phyloP scores from a whole-genome alignment of 495 filamentous ascomycete species.

The Neurospora sp. region DNA sequence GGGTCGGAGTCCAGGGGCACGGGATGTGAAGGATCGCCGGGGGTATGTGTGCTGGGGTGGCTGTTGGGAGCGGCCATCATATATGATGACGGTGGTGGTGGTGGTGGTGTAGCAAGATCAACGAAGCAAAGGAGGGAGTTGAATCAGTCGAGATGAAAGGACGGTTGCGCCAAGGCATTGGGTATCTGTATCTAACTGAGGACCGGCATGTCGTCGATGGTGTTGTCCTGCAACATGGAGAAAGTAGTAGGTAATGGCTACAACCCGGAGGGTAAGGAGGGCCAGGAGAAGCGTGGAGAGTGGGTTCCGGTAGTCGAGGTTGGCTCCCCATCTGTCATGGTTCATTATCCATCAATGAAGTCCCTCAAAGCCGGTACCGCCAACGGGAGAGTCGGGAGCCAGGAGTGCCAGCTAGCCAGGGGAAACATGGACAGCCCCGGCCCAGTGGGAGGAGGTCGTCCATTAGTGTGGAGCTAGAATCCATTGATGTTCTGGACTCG shows the following conservation, averaged over 20 bases:
- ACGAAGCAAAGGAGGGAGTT: background rate
- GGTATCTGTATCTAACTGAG: background rate
- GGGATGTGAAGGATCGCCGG: background rate
- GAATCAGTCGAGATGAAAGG: background rate
- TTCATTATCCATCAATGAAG: background rate
- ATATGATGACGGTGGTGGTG: background rate
- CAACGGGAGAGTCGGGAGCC: background rate
- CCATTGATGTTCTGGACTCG: background rate
- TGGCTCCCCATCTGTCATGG: background rate
- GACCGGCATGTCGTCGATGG: background rate
- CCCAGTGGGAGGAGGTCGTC: background rate
- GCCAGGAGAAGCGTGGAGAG: background rate
- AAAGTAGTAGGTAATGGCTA: background rate
- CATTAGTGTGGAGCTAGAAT: background rate
- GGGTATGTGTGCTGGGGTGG: background rate
- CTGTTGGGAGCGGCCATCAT: background rate
- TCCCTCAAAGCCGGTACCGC: background rate
- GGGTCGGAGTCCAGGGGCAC: background rate
- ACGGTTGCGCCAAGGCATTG: background rate
- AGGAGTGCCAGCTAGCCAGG: background rate
- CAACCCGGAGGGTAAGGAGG: background rate
- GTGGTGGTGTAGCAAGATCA: background rate
- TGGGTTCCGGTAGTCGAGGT: background rate
- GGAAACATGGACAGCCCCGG: background rate
- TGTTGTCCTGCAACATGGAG: background rate